Evolutionary conservation across 352 stramenopile species (phyloP), one percentile per base, ranked within the genome.

Genomic region (Pythium pyrilobum): DNA sequence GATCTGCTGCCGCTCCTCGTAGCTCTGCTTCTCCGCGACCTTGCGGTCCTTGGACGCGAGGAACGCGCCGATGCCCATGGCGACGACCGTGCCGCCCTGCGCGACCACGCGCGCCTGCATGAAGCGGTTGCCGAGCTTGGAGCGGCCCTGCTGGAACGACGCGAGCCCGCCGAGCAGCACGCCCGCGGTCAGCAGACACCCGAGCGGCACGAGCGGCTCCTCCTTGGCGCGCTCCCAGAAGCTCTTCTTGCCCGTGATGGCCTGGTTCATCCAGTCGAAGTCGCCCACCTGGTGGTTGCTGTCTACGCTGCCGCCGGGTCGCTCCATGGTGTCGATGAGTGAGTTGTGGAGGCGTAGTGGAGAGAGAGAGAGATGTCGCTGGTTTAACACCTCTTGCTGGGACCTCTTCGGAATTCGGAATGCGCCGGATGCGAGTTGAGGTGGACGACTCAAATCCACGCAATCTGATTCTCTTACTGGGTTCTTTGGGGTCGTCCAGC

Each of bases 41-140:
- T 86, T 57, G 34, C 75, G 85, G 34, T 84, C 66, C 18, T 56
- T 56, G 12, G 74, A 66, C 23, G 74, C 66, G 11, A 87, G 13
- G 13, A 74, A 64, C 16, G 56, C 71, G n/a, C 81, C 77, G 7
- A 58, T 65, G 5, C 67, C 74, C 38, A 94, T 58, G 8, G 81
- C 81, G 5, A 89, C n/a, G 5, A 94, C 70, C 3, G 83, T 94
- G 16, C 64, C 71, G 3, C 71, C 79, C 59, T 94, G 83, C 43
- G 67, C 64, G 32, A 90, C 56, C 29, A 94, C 77, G 18, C 83
- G 79, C 38, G 79, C 81, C 53, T 89, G 79, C 83, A 94, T 94
- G 59, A 92, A 94, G 39, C 72, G 71, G 60, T 92, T 89, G 51
- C 77, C 71, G 33, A 89, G 71, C 62, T 87, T 85, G 39, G 81